A percentile compares a stretch with the other conserved stretches of the same genome.
Conservation (phyloP, 1,139 yeast genomes). For the Blastobotrys ciferrii region DNA sequence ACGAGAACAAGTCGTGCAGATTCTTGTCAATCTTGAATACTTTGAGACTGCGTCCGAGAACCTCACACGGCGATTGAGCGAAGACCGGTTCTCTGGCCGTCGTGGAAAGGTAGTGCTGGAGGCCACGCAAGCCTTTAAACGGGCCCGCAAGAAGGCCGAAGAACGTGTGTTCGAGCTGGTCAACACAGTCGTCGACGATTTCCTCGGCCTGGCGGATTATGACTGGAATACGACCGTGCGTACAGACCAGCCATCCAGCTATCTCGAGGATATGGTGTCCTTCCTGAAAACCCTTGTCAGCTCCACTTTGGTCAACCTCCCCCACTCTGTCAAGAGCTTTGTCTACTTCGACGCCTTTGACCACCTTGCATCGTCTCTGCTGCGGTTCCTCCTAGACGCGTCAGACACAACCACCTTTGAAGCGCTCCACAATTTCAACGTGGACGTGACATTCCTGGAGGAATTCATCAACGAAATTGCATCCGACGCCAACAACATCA, state of each 20-base stretch:
- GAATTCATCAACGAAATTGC: constrained; percentile 46
- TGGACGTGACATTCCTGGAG: constrained; percentile 62
- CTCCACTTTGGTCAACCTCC: constrained; percentile 81
- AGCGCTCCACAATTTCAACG: constrained; percentile 58
- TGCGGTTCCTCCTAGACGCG: constrained; percentile 57
- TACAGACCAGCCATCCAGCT: constrained; percentile 65
- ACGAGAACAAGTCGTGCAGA: constrained; percentile 89
- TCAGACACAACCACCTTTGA: constrained; percentile 41
- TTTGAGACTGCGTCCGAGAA: constrained; percentile 59
- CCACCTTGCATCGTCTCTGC: constrained; percentile 70
- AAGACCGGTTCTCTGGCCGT: constrained; percentile 38
- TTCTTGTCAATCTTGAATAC: constrained; percentile 81
- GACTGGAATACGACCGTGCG: constrained; percentile 61
- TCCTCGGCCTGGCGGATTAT: constrained; percentile 81
- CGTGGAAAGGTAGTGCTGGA: constrained; percentile 40
- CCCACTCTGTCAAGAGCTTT: constrained; percentile 71
- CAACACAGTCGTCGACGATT: constrained; percentile 73
- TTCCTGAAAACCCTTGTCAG: constrained; percentile 83
- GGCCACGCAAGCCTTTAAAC: constrained; percentile 55
- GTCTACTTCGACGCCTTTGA: constrained; percentile 86
- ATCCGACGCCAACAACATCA: constrained; percentile 33
- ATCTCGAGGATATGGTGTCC: constrained; percentile 82
- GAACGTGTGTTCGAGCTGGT: constrained; percentile 65
- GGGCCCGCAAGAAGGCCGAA: constrained; percentile 73
- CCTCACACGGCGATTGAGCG: constrained; percentile 29